Evolutionary conservation across 2,329 filamentous ascomycete species (phyloP), one percentile per base, ranked within the genome.

Genomic region (Fusarium pilosicola): DNA sequence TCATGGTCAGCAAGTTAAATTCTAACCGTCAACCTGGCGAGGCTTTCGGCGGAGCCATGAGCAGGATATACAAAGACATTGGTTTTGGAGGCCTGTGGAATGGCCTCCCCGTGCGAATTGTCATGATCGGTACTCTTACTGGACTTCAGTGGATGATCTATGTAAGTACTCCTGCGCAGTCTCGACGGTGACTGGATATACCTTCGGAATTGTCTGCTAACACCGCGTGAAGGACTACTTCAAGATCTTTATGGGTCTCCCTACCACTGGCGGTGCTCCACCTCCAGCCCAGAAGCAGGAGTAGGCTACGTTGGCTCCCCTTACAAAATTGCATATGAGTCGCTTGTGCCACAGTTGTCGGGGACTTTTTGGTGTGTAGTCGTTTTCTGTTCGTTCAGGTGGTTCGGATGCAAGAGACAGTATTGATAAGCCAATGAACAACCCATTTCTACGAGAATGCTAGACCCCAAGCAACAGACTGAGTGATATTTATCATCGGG

Each of bases 71-170:
- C 85, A 89, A 88, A 78, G 93, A 97, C 42, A 96, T 97, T 79
- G 95, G 95, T 38, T 97, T 97, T 83, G 78, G 77, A 22, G 95
- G 95, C n/a, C 88, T 98, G 34, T 97, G 95, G 95, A 97, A 97
- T 79, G 95, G 95, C 14, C 85, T 98, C 49, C 92, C 93, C 0
- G 93, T 97, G 56, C 81, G 88, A 66, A 97, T 97, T 79, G 91
- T 97, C 79, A 97, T 97, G 95, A 94, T 97, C 74, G 93, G 92
- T 76, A 93, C 90, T 34, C 82, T 93, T 79, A 97, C 94, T 26
- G 94, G 93, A 67, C 85, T 97, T 70, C 95, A 97, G 85, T 97
- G 94, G 94, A 94, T 97, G 92, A 96, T 95, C 81, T 96, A 95
- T 84, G 92, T 89, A 78, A 86, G 87, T 83, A n/a, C 42, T 36